Base-by-base conservation (phyloP, 805 yeast species). In the Sugiyamaella smithiae region DNA sequence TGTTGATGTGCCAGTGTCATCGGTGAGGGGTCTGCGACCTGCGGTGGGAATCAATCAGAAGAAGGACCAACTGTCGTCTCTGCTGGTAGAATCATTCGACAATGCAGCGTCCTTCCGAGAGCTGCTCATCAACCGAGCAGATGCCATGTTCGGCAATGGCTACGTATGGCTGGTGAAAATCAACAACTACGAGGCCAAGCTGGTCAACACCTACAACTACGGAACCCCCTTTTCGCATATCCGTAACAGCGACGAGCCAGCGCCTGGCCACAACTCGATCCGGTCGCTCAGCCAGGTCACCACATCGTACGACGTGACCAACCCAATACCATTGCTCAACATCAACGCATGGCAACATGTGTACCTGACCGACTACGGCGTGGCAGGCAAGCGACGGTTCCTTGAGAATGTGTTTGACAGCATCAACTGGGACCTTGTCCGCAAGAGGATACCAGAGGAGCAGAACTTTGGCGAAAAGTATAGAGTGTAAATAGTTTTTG, bases 341-440 rank as follows among this genome's bases (percentile, higher is more conserved):
- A 71, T 89, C 55, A 87, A 81, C 65, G 75, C 84, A 54, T 90
- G 97, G 96, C 96, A 90, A 64, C 80, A 82, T 56, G 85, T 93
- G 14, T 93, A 83, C 65, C 62, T 88, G 45, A 71, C 76, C 38
- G 98, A 93, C 67, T 93, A 86, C 66, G 98, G 99, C 45, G 76
- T 87, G 43, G 66, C 61, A 5, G 95, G 93, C 25, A 85, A 85
- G 71, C 74, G 79, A 29, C 71, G 75, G 48, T 93, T 84, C 67
- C 75, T 93, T 57, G 76, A 76, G 51, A 85, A 84, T 57, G 80
- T 81, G 48, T 82, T 93, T 78, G 80, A 85, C 52, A 76, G 88
- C 62, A 76, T 90, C 52, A 82, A 91, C 70, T 93, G 99, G 99
- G 76, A 80, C 14, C 51, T 57, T 22, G 62, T 63, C 6, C 38